phyloP scores from a whole-genome alignment of 371 early-diverging fungal genomes.

The Phascolomyces articulosus region DNA sequence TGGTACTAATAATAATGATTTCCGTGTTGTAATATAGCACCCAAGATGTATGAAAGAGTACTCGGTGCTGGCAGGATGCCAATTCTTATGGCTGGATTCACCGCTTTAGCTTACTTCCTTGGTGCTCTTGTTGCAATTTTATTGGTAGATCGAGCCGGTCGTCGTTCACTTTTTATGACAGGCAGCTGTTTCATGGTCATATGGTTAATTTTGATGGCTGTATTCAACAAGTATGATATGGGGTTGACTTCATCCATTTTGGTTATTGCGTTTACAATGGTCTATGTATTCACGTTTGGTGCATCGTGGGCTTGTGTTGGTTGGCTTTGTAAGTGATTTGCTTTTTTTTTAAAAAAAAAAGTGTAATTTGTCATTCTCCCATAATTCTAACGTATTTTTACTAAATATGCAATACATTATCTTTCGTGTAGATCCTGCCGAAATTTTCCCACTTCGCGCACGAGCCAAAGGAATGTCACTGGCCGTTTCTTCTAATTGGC shows the following conservation, averaged over 20 bases:
- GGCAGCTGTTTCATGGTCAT: constrained; percentile 37
- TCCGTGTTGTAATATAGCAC: constrained; percentile 76
- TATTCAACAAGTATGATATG: constrained; percentile 37
- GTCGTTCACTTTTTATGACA: constrained; percentile 43
- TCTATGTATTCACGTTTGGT: constrained; percentile 41
- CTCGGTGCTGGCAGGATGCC: constrained; percentile 32
- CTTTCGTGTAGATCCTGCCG: constrained; percentile 52
- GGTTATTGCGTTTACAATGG: constrained; percentile 36
- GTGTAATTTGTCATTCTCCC: too few species aligned
- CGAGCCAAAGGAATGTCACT: constrained; percentile 44
- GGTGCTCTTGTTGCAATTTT: constrained; percentile 35
- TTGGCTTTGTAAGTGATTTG: constrained; percentile 36
- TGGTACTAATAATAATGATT: too few species aligned
- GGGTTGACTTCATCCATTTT: constrained; percentile 43
- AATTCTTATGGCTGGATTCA: constrained; percentile 42
- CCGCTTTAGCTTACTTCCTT: constrained; percentile 39
- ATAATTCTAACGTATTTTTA: too few species aligned
- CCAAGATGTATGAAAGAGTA: constrained; percentile 66
- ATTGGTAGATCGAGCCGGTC: constrained; percentile 39
- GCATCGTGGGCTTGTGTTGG: constrained; percentile 44
- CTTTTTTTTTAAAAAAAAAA: too few species aligned
- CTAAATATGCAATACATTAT: constrained; percentile 29
- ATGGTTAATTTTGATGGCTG: constrained; percentile 41
- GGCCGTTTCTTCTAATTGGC: constrained; percentile 67
- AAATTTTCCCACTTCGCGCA: constrained; percentile 56